These are phyloP conservation scores for Solidago caesia DNA, from an alignment of 129 eudicot genomes.

Conservation along the genomic window DNA sequence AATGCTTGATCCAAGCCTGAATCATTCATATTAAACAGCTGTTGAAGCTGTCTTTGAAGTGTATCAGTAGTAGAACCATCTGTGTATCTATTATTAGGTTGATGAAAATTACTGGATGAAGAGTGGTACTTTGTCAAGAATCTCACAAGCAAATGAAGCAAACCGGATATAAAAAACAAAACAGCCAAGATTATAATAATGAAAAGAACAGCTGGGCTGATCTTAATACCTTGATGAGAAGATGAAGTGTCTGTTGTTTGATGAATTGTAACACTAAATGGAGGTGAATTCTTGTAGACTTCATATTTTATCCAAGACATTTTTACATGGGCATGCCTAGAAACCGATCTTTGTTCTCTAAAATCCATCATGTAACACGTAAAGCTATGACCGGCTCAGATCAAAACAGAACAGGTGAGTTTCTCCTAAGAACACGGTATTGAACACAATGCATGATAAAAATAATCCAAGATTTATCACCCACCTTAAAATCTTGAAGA, in stretches of 20 bases:
- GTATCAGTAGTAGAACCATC: slow-evolving; percentile 39
- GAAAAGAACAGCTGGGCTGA: slow-evolving; percentile 48
- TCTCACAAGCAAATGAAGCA: slow-evolving; percentile 56
- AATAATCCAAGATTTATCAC: background rate
- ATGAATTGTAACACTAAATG: slow-evolving; percentile 30
- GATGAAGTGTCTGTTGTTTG: slow-evolving; percentile 31
- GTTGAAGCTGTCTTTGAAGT: slow-evolving; percentile 63
- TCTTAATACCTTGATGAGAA: slow-evolving; percentile 39
- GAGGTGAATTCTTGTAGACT: slow-evolving; percentile 41
- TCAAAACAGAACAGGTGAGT: slow-evolving; percentile 1
- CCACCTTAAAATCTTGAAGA: slow-evolving; percentile 30
- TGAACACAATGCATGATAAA: slow-evolving; percentile 19
- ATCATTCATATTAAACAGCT: slow-evolving; percentile 48
- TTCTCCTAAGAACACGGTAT: slow-evolving; percentile 1
- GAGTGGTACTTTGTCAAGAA: slow-evolving; percentile 39
- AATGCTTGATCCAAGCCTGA: slow-evolving; percentile 54
- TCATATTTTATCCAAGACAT: slow-evolving; percentile 64
- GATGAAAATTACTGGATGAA: slow-evolving; percentile 24
- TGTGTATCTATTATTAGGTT: slow-evolving; percentile 27
- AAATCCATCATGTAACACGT: slow-evolving; percentile 34
- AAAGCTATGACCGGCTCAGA: slow-evolving; percentile 7
- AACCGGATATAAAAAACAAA: slow-evolving; percentile 49
- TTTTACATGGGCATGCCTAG: slow-evolving; percentile 61
- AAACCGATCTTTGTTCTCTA: slow-evolving; percentile 44
- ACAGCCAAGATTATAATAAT: slow-evolving; percentile 45